Base-by-base conservation (phyloP, 1,284 basidiomycete genomes). In the Salmacisia buchloeana region DNA sequence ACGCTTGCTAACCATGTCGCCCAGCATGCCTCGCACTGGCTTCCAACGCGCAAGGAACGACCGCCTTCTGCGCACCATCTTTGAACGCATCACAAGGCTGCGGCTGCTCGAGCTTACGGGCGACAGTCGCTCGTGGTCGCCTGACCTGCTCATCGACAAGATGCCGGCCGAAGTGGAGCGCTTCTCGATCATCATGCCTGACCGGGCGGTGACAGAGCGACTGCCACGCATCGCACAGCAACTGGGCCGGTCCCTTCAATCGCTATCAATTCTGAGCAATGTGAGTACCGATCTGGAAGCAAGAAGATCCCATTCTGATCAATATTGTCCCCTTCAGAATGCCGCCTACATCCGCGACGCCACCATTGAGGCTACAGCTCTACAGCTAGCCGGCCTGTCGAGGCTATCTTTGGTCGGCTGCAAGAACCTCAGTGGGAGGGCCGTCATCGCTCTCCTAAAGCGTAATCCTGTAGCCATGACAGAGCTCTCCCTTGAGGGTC, bases 391-490 rank as follows among this genome's bases (percentile, higher is more conserved):
- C 33, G 54, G 62, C 6, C 60, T 78, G 6, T 62, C 60, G 21
- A 58, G 69, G 21, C 62, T 78, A 9, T 69, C 71, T 13, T 62
- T 78, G 2, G 74, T 70, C 4, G 76, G 76, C 9, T 75, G 72
- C 64, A 69, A 74, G 57, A 64, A 64, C 10, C 71, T 78, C 33
- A 73, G 68, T 1, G 70, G 68, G 13, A 33, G 58, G 2, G 76
- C 74, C 3, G 64, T 78, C 15, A 54, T 64, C 21, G 54, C 70
- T 1, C 57, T 78, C 18, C 66, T 75, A 2, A 63, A 64, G 3
- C 36, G 27, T 9, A 64, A 65, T 29, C 43, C 59, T 5, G 27
- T 39, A 34, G 62, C 63, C 5, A 54, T 78, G 4, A 63, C 58
- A 5, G 68, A 73, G 18, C 68, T 78, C 12, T 68, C 72, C 2